Evolutionary conservation across 805 yeast genomes (phyloP), one percentile per base, ranked within the genome.

Genomic region (Martiniozyma abietophila): DNA sequence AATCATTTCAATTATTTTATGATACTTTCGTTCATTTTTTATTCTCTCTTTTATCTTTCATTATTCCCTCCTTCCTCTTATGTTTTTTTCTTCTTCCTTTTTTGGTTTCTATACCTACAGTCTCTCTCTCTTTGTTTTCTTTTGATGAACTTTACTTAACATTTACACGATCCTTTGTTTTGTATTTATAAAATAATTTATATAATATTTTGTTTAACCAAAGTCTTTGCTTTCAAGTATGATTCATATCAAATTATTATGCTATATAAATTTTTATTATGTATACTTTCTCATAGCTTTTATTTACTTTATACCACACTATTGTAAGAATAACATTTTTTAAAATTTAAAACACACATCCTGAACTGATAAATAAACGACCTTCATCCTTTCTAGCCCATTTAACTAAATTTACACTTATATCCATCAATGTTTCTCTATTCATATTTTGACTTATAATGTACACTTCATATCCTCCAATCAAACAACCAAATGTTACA

Each of bases 341-440:
- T 11, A 27, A 15, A 17, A 32, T 29, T 48, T 44, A 76, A 48
- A 74, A 80, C 0, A 69, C 65, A 0, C 81, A 83, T 2, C 92
- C 92, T n/a, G 76, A 77, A 16, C 74, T 71, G 8, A 80, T 74
- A 51, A 84, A 85, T 23, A 85, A 52, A 25, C 92, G 60, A 34
- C 73, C 74, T 42, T 80, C 80, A 44, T 82, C 71, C 42, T 67
- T 73, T 40, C 71, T 66, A 46, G 94, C 78, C 95, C 96, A 88
- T 31, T 65, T 65, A 7, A 81, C 74, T 10, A 85, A 72, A 15
- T 65, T 63, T 33, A 74, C 65, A 25, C 86, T 77, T 40, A 83
- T 74, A 15, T 61, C 61, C 11, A 80, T 68, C 39, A 86, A 56
- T 1, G 69, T 64, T 27, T 76, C 73, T 28, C 70, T 66, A 12